These are phyloP conservation scores for Acrodontium crateriforme DNA, from an alignment of 2,329 filamentous ascomycete species.

Conservation along the genomic window DNA sequence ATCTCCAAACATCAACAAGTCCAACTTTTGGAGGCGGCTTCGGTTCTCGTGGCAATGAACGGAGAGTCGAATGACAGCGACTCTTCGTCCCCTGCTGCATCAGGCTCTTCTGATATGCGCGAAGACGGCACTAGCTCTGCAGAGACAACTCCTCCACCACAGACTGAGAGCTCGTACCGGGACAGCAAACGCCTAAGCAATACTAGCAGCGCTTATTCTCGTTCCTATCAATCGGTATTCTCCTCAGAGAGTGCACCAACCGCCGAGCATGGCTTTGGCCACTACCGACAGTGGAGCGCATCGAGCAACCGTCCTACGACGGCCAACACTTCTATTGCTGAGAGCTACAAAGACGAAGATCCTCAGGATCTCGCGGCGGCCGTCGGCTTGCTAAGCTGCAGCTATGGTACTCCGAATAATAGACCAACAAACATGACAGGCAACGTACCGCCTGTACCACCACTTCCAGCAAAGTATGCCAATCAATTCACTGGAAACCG, in stretches of 20 bases:
- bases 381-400: conserved; percentile 80
- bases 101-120: conserved; percentile 60
- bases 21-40: conserved; percentile 88
- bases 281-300: conserved; percentile 59
- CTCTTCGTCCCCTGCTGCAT: conserved; percentile 74
- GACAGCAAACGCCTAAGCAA: conserved; percentile 30
- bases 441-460: conserved; percentile 77
- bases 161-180: conserved; percentile 45
- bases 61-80: conserved; percentile 61
- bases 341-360: conserved; percentile 67
- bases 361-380: conserved; percentile 81
- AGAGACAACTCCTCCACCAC: conserved; percentile 83
- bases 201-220: conserved; percentile 43
- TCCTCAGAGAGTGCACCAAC: conserved; percentile 40
- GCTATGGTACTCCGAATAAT: conserved; percentile 67
- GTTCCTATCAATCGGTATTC: conserved; percentile 57
- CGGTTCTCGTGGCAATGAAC: conserved; percentile 90
- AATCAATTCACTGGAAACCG: conserved; percentile 13
- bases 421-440: conserved; percentile 48
- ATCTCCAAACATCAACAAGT: conserved; percentile 99
- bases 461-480: conserved; percentile 66
- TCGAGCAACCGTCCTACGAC: conserved; percentile 63
- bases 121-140: conserved; percentile 70
- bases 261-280: conserved; percentile 36
- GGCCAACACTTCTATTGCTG: conserved; percentile 41